Evolutionary conservation across 202 grass and related monocot genomes (phyloP), one percentile per base, ranked within the genome.

Genomic region (Musa balbisiana): DNA sequence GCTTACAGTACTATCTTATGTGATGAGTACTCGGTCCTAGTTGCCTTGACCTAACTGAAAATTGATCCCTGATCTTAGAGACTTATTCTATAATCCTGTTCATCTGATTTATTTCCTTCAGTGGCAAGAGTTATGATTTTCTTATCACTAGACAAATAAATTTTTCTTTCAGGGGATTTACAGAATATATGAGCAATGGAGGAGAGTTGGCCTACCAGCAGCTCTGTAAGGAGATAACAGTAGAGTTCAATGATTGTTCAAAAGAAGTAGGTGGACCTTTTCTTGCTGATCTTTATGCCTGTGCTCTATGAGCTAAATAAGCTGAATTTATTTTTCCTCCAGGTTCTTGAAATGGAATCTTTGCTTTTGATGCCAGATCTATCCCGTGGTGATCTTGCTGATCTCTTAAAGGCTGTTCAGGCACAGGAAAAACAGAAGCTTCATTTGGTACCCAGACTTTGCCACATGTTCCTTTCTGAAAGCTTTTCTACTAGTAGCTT

Each of bases 241-340:
- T 73, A 0, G 94, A 92, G 69, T 98, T 98, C 85, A 98, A 92
- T 82, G 91, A 93, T 79, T 98, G 91, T 82, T 98, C 91, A 55
- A 98, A 91, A 91, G 83, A 94, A 76, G 94, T 98, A 83, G 76
- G 51, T 10, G 1, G 55, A 33, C 49, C 49, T 80, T 22, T 24
- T 26, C 43, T 59, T 12, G 20, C 55, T 33, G 27, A 21, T 69
- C 53, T 68, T 26, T 62, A 23, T 43, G 75, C 1, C 26, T 82
- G 21, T 83, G 22, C 14, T 11, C 51, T 19, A 20, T 82, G 73
- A 77, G 53, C 13, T 76, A 54, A 11, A 1, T 49, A 49, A 52
- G 69, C 51, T 80, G 73, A 81, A 67, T 49, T 49, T 55, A 70
- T 68, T 29, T 3, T 79, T 66, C 26, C 19, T 82, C 43, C 80